Evolutionary conservation across 768 basidiomycete genomes (phyloP), one percentile per base, ranked within the genome.

Genomic region (Trichaptum fuscoviolaceum): DNA sequence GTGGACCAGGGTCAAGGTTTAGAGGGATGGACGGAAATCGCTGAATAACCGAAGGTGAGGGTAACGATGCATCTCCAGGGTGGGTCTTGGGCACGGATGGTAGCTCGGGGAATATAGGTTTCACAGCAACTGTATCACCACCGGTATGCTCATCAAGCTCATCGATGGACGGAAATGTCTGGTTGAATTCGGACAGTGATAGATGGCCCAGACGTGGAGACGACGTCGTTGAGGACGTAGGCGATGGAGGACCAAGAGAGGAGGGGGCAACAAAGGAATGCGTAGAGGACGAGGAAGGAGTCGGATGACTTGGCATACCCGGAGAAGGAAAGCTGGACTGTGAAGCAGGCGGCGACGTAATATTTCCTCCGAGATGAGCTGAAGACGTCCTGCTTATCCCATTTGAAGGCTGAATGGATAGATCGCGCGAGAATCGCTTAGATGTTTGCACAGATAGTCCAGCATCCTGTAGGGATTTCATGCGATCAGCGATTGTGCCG

Each of bases 401-500:
- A 10, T 71, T 67, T 34, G 77, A 70, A 30, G 73, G 70, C 6
- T 69, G 67, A 42, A 58, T n/a, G 25, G 63, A 58, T 10, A 81
- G 67, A 70, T 88, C 86, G 67, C 84, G 85, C 58, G 88, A 86
- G 63, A 82, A 73, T 42, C 85, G 83, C 74, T 90, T 91, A 15
- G 83, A 71, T 7, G 67, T 76, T 27, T 82, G 80, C 20, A 87
- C 82, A 12, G 82, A 79, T 72, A 95, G 76, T 1, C 95, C 95
- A 61, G 85, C 87, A 67, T 85, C 86, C 73, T 89, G 84, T 23
- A 96, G 77, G 18, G 90, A 86, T 70, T 84, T 86, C 77, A 95
- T 83, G 63, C 95, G 85, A 78, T 94, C 93, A 26, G 90, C 90
- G 67, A 96, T 92, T 63, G 86, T 88, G 7, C 82, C 86, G n/a